phyloP scores from a whole-genome alignment of 2,329 filamentous ascomycete species.

The Septoria linicola region DNA sequence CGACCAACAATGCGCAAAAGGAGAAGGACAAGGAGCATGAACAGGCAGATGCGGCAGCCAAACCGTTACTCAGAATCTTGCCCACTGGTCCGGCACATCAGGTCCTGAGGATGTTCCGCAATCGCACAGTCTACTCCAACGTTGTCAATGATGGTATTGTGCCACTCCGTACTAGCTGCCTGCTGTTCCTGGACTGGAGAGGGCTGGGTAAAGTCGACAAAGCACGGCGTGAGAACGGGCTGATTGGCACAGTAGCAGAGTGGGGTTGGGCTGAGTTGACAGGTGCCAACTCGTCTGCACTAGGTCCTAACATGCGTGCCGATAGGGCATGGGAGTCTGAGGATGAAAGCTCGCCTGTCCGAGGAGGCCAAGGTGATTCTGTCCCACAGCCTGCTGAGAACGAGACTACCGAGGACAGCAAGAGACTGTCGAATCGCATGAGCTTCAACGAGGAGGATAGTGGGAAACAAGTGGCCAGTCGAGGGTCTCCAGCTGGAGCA shows the following conservation, averaged over 20 bases:
- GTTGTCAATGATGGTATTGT: slow-evolving; percentile 98
- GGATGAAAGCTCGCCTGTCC: slow-evolving; percentile 32
- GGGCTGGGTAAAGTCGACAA: slow-evolving; percentile 92
- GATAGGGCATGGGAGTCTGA: slow-evolving; percentile 26
- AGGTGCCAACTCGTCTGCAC: slow-evolving; percentile 61
- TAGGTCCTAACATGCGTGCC: slow-evolving; percentile 36
- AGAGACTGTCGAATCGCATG: slow-evolving; percentile 27
- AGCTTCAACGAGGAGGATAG: slow-evolving; percentile 44
- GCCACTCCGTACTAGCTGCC: slow-evolving; percentile 86
- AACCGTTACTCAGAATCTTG: slow-evolving; percentile 82
- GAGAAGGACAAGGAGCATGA: slow-evolving; percentile 52
- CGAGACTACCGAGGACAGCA: slow-evolving; percentile 62
- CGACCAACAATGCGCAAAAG: slow-evolving; percentile 51
- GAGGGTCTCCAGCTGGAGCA: slow-evolving; percentile 7
- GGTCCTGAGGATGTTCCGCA: slow-evolving; percentile 82
- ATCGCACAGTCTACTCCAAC: slow-evolving; percentile 91
- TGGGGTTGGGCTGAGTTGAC: slow-evolving; percentile 96
- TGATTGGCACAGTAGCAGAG: slow-evolving; percentile 88
- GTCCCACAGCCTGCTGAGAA: slow-evolving; percentile 71
- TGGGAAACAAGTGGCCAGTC: slow-evolving; percentile 39
- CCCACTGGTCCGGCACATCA: slow-evolving; percentile 88
- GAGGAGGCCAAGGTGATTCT: slow-evolving; percentile 31
- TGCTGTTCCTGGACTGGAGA: slow-evolving; percentile 97
- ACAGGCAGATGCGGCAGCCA: slow-evolving; percentile 71
- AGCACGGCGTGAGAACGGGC: slow-evolving; percentile 82